Percentiles rank a stretch among this genome's conserved stretches.
Conservation (phyloP, 805 yeast species). For the Kuraishia floccosa region DNA sequence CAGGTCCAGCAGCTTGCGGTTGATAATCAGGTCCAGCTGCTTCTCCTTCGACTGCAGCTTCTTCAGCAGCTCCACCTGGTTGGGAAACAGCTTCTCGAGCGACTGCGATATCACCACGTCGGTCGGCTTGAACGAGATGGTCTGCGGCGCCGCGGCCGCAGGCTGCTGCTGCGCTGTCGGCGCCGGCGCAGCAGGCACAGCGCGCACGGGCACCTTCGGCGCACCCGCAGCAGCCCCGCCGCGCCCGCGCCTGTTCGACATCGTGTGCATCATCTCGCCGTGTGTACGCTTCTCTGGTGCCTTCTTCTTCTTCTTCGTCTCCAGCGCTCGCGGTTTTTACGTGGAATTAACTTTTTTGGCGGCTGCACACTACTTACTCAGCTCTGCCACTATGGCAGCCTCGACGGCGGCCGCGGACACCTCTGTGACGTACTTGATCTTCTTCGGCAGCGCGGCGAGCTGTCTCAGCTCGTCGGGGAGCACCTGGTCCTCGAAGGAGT, state of each 20-base stretch:
- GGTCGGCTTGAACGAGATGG: constrained; percentile 19
- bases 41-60: constrained; percentile 73
- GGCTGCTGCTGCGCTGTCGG: constrained; percentile 1
- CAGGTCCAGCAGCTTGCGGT: constrained; percentile 76
- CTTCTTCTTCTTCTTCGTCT: constrained; percentile 1
- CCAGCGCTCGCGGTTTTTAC: not conserved
- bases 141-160: constrained; percentile 6
- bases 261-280: too few relatives aligned
- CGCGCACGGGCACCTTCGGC: too few relatives aligned
- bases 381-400: constrained; percentile 60
- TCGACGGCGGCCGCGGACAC: constrained; percentile 71
- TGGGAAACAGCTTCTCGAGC: constrained; percentile 18
- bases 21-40: constrained; percentile 66
- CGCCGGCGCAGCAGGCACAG: not conserved
- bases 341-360: too few relatives aligned
- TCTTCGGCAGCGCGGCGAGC: constrained; percentile 61
- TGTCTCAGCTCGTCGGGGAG: constrained; percentile 79
- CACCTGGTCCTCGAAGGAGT: constrained; percentile 81
- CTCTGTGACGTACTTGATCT: constrained; percentile 57
- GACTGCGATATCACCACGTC: constrained; percentile 19
- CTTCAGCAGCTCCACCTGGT: constrained; percentile 56
- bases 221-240: too few relatives aligned
- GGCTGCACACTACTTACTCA: constrained; percentile 34
- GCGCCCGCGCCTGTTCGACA: too few relatives aligned
- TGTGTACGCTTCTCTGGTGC: not conserved